Evolutionary conservation across 305 asterid species (phyloP).

Genomic region (Andrographis paniculata): DNA sequence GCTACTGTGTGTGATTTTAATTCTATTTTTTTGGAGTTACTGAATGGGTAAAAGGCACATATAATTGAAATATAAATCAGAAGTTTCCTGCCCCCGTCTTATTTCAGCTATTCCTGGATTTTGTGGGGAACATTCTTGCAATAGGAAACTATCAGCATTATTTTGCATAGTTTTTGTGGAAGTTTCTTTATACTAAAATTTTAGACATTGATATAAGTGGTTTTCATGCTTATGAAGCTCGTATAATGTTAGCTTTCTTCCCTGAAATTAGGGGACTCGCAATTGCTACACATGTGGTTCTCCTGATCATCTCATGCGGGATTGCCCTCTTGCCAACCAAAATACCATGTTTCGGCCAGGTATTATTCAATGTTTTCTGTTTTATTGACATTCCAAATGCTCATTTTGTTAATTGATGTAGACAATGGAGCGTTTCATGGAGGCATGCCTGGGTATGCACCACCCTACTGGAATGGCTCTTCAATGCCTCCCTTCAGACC

Average conservation of each 20-base stretch:
- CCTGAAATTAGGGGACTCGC: slow-evolving; percentile 39
- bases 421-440: slow-evolving; percentile 54
- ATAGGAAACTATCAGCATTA: neutral
- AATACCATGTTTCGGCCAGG: slow-evolving; percentile 60
- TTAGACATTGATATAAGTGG: too few species aligned
- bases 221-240: slow-evolving; percentile 9
- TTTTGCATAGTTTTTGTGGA: neutral
- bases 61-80: too few species aligned
- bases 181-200: too few species aligned
- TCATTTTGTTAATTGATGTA: slow-evolving; percentile 21
- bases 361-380: slow-evolving; percentile 14
- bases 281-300: slow-evolving; percentile 72
- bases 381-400: slow-evolving; percentile 7
- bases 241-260: neutral
- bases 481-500: slow-evolving; percentile 38
- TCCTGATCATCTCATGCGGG: slow-evolving; percentile 75
- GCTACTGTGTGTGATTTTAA: too few species aligned
- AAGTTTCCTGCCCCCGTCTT: neutral
- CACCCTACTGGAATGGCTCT: slow-evolving; percentile 63
- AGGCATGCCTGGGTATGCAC: slow-evolving; percentile 49
- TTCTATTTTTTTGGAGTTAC: too few species aligned
- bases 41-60: too few species aligned
- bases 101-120: slow-evolving; percentile 1
- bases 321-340: slow-evolving; percentile 54
- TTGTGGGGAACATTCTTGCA: neutral